phyloP scores from a whole-genome alignment of 352 stramenopile species.

The Phytophthora ramorum region DNA sequence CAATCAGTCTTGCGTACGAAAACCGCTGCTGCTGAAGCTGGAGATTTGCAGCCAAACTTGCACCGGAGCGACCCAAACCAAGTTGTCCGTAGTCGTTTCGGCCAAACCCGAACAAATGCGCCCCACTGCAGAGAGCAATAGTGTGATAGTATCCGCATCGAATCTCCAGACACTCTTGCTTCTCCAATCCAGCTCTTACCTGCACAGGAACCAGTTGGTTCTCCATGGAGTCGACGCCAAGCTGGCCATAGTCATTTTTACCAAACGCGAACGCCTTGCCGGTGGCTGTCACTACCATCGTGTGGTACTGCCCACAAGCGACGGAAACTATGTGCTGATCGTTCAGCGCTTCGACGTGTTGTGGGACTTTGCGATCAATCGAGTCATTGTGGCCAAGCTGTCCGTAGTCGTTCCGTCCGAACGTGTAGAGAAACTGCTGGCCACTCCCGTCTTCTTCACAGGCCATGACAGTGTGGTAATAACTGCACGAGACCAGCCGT shows the following conservation, averaged over 20 bases:
- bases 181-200: constrained; percentile 63
- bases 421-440: constrained; percentile 76
- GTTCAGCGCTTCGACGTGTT: constrained; percentile 65
- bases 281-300: constrained; percentile 69
- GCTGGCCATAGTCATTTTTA: constrained; percentile 95
- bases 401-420: constrained; percentile 94
- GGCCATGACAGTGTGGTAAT: constrained; percentile 92
- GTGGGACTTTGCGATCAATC: constrained; percentile 88
- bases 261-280: constrained; percentile 88
- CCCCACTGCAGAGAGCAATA: constrained; percentile 76
- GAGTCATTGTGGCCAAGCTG: constrained; percentile 91
- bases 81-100: constrained; percentile 95
- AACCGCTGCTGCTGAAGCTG: constrained; percentile 82
- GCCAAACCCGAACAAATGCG: constrained; percentile 88
- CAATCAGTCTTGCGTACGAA: constrained; percentile 57
- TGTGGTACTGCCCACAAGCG: constrained; percentile 94
- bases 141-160: constrained; percentile 94
- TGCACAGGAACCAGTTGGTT: constrained; percentile 69
- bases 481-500: constrained; percentile 90
- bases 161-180: constrained; percentile 77
- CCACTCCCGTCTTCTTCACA: constrained; percentile 50
- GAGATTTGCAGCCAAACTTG: constrained; percentile 47
- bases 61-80: constrained; percentile 66
- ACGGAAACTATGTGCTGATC: constrained; percentile 76
- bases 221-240: constrained; percentile 83